These are phyloP conservation scores for Phytopythium kandeliae DNA, from an alignment of 352 stramenopile species.

Conservation along the genomic window DNA sequence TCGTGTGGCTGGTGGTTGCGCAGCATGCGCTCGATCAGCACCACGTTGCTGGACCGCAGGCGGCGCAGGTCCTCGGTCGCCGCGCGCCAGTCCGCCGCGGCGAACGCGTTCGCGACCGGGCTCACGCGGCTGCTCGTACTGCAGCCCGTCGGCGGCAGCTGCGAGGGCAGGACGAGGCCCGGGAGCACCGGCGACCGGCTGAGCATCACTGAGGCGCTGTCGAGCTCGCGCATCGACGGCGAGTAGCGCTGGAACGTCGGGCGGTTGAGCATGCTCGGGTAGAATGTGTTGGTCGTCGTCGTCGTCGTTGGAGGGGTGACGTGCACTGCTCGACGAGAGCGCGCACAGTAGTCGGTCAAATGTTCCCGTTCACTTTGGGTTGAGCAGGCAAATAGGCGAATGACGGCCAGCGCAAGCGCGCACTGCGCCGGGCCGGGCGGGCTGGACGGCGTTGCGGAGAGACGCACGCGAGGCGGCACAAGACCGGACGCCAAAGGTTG, in stretches of 20 bases:
- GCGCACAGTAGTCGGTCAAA: neutral
- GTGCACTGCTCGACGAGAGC: neutral
- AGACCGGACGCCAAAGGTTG: conserved; percentile 1
- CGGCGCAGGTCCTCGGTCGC: conserved; percentile 37
- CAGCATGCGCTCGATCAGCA: conserved; percentile 57
- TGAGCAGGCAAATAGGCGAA: conserved; percentile 3
- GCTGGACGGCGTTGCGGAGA: too few relatives aligned
- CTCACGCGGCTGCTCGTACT: conserved; percentile 1
- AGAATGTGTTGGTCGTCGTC: conserved; percentile 15
- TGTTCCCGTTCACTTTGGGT: neutral
- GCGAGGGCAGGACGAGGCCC: conserved; percentile 3
- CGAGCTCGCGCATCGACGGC: conserved; percentile 42
- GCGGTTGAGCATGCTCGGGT: conserved; percentile 42
- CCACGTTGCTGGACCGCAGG: conserved; percentile 36
- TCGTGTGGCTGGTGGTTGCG: conserved; percentile 54
- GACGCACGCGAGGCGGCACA: neutral
- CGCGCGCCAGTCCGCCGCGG: conserved; percentile 25
- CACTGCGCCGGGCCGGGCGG: too few relatives aligned
- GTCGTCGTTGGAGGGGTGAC: conserved; percentile 9
- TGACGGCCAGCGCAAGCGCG: too few relatives aligned
- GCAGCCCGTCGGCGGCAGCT: neutral
- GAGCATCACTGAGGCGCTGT: conserved; percentile 17
- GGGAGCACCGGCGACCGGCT: conserved; percentile 2
- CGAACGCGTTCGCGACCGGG: neutral
- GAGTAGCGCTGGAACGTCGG: conserved; percentile 49